These are phyloP conservation scores for Nakazawaea anatomiae DNA, from an alignment of 805 yeast genomes.

Conservation along the genomic window DNA sequence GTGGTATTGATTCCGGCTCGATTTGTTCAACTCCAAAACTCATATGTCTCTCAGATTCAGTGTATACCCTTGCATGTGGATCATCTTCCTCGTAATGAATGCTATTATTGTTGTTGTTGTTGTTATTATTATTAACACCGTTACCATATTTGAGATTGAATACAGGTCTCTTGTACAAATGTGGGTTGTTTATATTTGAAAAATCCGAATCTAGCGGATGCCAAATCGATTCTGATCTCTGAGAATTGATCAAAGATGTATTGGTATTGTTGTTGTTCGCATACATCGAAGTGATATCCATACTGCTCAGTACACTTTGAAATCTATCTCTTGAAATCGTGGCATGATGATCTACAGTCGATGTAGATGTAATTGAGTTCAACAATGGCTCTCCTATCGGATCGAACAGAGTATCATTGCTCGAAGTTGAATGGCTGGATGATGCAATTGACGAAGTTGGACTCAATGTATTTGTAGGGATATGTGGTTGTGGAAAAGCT, in stretches of 20 bases:
- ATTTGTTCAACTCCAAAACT: slow-evolving; percentile 24
- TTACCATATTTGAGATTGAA: background rate
- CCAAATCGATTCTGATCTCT: slow-evolving; percentile 17
- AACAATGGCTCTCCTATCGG: slow-evolving; percentile 9
- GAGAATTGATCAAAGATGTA: background rate
- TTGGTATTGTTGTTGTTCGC: slow-evolving; percentile 5
- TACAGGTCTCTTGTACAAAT: slow-evolving; percentile 1
- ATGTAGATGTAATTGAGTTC: slow-evolving; percentile 1
- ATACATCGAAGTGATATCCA: slow-evolving; percentile 13
- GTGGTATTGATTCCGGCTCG: background rate
- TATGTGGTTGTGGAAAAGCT: background rate
- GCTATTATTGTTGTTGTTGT: background rate
- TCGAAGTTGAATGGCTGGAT: background rate
- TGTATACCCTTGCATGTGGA: background rate
- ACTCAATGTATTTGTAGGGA: background rate
- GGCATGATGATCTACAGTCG: background rate
- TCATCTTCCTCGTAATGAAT: background rate
- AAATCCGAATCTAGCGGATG: slow-evolving; percentile 17
- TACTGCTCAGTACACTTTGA: slow-evolving; percentile 9
- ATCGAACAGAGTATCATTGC: slow-evolving; percentile 4
- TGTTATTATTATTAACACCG: background rate
- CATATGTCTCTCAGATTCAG: slow-evolving; percentile 11
- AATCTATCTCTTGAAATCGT: background rate
- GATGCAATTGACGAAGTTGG: slow-evolving; percentile 4
- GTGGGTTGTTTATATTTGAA: slow-evolving; percentile 6